Base-by-base conservation (phyloP, 345 rosid species). In the Melastoma malabathricum region DNA sequence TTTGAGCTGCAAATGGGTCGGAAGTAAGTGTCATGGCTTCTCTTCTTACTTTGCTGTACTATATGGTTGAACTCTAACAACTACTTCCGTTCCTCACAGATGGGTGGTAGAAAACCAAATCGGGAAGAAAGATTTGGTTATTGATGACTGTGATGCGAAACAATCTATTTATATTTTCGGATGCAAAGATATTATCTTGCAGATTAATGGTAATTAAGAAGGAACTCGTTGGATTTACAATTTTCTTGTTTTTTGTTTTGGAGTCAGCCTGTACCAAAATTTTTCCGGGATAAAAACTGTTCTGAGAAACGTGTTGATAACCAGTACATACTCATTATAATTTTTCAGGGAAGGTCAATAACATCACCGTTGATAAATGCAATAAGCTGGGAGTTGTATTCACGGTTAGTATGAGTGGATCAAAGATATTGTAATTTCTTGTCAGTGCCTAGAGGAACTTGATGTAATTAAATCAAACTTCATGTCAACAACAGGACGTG, bases 1-100 rank as follows among this genome's bases (percentile, higher is more conserved):
- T 52, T 93, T 48, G 97, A 93, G 84, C 86, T 93, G 72, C 95
- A 88, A 71, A 79, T 85, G 95, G 95, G 98, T 70, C 90, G 99
- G 18, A 93, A 93, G 99, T 93, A 56, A 63, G 95, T 77, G 12
- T 8, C 12, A 1, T 34, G 41, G 41, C 41, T 34, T 6, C 38
- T 29, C 38, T 29, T 29, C 3, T 29, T 4, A 12, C 9, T 34
- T 8, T 7, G 41, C 41, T 34, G 12, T 34, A 34, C 41, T 34
- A 12, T 12, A 34, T 8, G 12, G 12, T 8, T 5, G 12, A 34
- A 34, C 41, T 34, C 41, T 34, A 5, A 34, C 41, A 34, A 7
- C 41, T 5, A 34, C 41, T 8, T 34, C 12, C 2, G 10, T 31
- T 34, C 41, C 41, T 34, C 29, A 47, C 74, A 93, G 99, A 68